Base-by-base conservation (phyloP, 2,329 filamentous ascomycete species). In the Cytospora chrysosperma region DNA sequence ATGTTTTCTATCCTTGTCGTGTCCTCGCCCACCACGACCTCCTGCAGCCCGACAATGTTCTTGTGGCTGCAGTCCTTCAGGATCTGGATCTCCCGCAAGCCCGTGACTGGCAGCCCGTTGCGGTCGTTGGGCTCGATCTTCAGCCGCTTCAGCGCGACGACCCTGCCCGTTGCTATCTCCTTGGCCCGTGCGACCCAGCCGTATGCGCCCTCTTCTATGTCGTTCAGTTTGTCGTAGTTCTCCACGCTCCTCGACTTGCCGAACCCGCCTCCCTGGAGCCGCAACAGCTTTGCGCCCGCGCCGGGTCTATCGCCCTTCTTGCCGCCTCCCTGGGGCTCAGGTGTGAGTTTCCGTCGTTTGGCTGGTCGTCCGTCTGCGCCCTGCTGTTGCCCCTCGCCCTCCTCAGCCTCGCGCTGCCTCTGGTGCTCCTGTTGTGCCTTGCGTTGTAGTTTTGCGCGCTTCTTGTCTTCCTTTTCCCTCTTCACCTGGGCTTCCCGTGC, bases 171-270 rank as follows among this genome's bases (percentile, higher is more conserved):
- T 4, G 81, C 78, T 34, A 84, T 81, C 70, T 96, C 89, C 66
- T 83, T 88, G 15, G 93, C 95, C 63, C 95, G 85, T 61, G 93
- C 93, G 5, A 99, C 95, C 85, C 89, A 94, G 53, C 95, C 95
- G 76, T 99, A 99, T 10, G 93, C 93, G 40, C 95, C 95, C 79
- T 99, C 95, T 76, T 98, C 95, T 71, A 99, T 99, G 74, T 95
- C 91, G 75, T 99, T 99, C 63, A 99, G 82, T 69, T 91, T 90
- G 71, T 97, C 91, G 77, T 93, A 99, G 72, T 92, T 89, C 72
- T 94, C 90, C 28, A 96, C 89, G 73, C 91, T 91, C 65, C 90
- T 84, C 72, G 89, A 90, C 63, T 78, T 81, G 57, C 85, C 83
- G 87, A 93, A 96, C 69, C 79, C 76, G 12, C 85, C 80, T 5